Conservation (phyloP, 2,329 filamentous ascomycete species). For the Paracoccidioides brasiliensis region DNA sequence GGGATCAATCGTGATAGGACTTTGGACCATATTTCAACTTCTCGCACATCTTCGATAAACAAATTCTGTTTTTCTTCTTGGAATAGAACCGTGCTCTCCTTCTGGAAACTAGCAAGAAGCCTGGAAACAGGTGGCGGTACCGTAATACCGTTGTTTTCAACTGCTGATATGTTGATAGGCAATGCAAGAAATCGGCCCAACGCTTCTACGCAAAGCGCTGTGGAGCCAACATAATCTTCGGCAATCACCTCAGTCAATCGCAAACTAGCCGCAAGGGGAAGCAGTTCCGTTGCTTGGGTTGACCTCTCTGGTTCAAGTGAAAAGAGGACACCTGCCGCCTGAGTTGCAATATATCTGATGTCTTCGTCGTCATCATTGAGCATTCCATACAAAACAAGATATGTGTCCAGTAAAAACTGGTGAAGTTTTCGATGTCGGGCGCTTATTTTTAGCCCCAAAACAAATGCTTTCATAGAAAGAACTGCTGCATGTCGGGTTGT, state of each 20-base stretch:
- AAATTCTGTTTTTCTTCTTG: slow-evolving; percentile 85
- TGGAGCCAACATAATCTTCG: slow-evolving; percentile 21
- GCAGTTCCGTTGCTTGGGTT: slow-evolving; percentile 22
- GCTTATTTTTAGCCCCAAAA: slow-evolving; percentile 30
- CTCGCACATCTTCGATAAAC: slow-evolving; percentile 72
- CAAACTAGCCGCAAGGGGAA: slow-evolving; percentile 38
- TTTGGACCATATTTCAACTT: slow-evolving; percentile 55
- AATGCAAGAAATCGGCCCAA: slow-evolving; percentile 28
- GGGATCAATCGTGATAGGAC: slow-evolving; percentile 31
- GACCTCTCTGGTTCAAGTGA: slow-evolving; percentile 22
- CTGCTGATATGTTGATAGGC: background rate
- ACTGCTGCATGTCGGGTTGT: slow-evolving; percentile 28
- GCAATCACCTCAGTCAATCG: slow-evolving; percentile 25
- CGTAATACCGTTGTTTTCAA: slow-evolving; percentile 15
- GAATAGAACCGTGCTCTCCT: slow-evolving; percentile 49
- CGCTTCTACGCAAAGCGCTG: slow-evolving; percentile 22
- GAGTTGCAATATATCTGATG: slow-evolving; percentile 52
- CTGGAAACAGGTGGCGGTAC: slow-evolving; percentile 17
- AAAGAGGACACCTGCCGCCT: slow-evolving; percentile 25
- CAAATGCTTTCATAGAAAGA: slow-evolving; percentile 23
- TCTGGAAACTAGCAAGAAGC: slow-evolving; percentile 22
- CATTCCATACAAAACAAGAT: slow-evolving; percentile 58
- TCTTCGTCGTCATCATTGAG: slow-evolving; percentile 90
- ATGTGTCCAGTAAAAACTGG: slow-evolving; percentile 38
- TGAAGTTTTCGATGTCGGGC: slow-evolving; percentile 13